Evolutionary conservation across 768 basidiomycete genomes (phyloP), one percentile per base, ranked within the genome.

Genomic region (Psilocybe azurescens): DNA sequence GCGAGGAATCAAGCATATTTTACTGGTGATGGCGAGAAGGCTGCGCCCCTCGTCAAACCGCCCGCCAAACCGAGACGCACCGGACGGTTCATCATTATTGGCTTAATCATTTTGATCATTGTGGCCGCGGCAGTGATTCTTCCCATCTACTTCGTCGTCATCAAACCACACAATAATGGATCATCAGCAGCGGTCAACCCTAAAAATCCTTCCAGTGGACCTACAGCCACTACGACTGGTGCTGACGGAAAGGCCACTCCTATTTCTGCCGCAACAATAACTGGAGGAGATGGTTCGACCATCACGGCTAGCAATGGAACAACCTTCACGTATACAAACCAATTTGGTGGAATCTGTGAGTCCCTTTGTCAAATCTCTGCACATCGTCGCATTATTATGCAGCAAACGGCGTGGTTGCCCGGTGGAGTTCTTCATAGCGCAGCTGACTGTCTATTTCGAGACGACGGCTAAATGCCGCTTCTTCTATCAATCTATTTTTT

Each of bases 331-430:
- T 96, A 97, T 73, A 79, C 78, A 61, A 96, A 95, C 74, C 76
- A 82, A 18, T 91, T 93, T 70, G 93, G 87, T 36, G 90, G 90
- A 44, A 85, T 82, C 69, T 91, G 89, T 88, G 72, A 83, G 87
- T 62, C 36, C 20, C 18, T 46, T 49, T 58, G 18, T 52, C 36
- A 39, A 33, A n/a, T 51, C 29, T 41, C 53, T 10, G n/a, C 30
- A 33, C 33, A 36, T 48, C 36, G 8, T 24, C 32, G 29, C 9
- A 47, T 33, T 16, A 9, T 44, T 11, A 3, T 44, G n/a, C 41
- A 44, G 14, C 41, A 13, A 16, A 39, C 38, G 38, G 38, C 38
- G 38, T 24, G 1, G 8, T 39, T 39, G 9, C 38, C 14, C 14
- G 38, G 14, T 39, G 38, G 9, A 8, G 2, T 39, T 39, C 38